A percentile compares a stretch with the other conserved stretches of the same genome.
phyloP scores from a whole-genome alignment of 768 basidiomycete genomes.

The Agrocybe chaxingu region DNA sequence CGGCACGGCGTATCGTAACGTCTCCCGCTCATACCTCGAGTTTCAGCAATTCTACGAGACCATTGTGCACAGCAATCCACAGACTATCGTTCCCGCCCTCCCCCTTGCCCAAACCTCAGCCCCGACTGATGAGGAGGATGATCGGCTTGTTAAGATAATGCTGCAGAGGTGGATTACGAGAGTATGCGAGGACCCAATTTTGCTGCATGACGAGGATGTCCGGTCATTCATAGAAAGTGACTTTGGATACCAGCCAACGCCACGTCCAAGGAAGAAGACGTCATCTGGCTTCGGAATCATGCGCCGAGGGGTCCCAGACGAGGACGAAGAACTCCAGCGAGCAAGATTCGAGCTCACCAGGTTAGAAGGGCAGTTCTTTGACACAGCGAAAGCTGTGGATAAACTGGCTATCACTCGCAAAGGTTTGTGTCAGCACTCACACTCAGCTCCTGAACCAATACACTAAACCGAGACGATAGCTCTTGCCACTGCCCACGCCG shows the following conservation, averaged over 20 bases:
- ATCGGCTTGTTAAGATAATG: conserved; percentile 91
- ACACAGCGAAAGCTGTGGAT: conserved; percentile 88
- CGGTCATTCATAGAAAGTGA: conserved; percentile 96
- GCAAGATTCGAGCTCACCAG: conserved; percentile 91
- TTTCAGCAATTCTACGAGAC: conserved; percentile 94
- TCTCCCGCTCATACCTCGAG: conserved; percentile 92
- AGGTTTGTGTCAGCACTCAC: conserved; percentile 40
- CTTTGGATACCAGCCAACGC: conserved; percentile 91
- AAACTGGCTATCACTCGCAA: conserved; percentile 78
- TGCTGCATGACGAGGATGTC: conserved; percentile 88
- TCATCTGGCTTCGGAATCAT: conserved; percentile 76
- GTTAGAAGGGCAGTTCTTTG: conserved; percentile 89
- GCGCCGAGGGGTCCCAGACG: conserved; percentile 80
- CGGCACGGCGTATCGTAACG: conserved; percentile 85
- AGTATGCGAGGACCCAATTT: conserved; percentile 88
- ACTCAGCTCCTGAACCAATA: neutral
- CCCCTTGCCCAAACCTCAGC: conserved; percentile 97
- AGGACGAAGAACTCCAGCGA: conserved; percentile 88
- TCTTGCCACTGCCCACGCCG: conserved; percentile 73
- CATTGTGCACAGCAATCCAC: conserved; percentile 86
- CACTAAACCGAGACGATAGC: conserved; percentile 38
- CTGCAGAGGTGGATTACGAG: conserved; percentile 93
- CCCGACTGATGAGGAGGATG: conserved; percentile 97
- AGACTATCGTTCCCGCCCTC: conserved; percentile 93
- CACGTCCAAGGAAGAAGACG: conserved; percentile 68